phyloP scores from a whole-genome alignment of 2,329 filamentous ascomycete species.

The Sarocladiaceae sp. region DNA sequence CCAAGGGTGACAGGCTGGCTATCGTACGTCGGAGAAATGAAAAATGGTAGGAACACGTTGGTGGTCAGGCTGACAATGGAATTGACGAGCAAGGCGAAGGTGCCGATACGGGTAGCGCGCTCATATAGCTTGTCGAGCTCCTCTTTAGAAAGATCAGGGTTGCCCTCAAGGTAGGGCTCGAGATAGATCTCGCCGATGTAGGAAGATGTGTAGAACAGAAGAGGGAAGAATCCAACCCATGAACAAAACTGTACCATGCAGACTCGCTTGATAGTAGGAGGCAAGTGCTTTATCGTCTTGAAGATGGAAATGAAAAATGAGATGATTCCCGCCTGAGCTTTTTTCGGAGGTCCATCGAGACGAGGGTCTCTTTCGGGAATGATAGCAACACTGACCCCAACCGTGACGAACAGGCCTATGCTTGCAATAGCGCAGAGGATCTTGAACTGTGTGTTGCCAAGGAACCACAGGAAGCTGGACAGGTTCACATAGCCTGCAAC shows the following conservation, averaged over 20 bases:
- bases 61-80: slow-evolving; percentile 76
- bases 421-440: slow-evolving; percentile 82
- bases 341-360: slow-evolving; percentile 56
- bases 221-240: slow-evolving; percentile 94
- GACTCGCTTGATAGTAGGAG: slow-evolving; percentile 74
- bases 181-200: slow-evolving; percentile 92
- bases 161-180: slow-evolving; percentile 68
- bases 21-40: slow-evolving; percentile 77
- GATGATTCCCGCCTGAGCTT: slow-evolving; percentile 59
- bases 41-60: slow-evolving; percentile 78
- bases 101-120: slow-evolving; percentile 76
- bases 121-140: slow-evolving; percentile 80
- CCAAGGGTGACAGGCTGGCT: slow-evolving; percentile 25
- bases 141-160: slow-evolving; percentile 69
- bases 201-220: slow-evolving; percentile 90
- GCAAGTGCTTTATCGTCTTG: slow-evolving; percentile 68
- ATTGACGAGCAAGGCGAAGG: slow-evolving; percentile 83
- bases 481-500: slow-evolving; percentile 80
- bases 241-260: slow-evolving; percentile 79
- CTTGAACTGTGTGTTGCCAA: slow-evolving; percentile 88
- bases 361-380: slow-evolving; percentile 78
- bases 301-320: slow-evolving; percentile 76
- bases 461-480: slow-evolving; percentile 65
- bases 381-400: slow-evolving; percentile 60
- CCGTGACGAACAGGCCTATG: slow-evolving; percentile 61